Evolutionary conservation across 129 eudicot genomes (phyloP).

Genomic region (Artemisia annua): DNA sequence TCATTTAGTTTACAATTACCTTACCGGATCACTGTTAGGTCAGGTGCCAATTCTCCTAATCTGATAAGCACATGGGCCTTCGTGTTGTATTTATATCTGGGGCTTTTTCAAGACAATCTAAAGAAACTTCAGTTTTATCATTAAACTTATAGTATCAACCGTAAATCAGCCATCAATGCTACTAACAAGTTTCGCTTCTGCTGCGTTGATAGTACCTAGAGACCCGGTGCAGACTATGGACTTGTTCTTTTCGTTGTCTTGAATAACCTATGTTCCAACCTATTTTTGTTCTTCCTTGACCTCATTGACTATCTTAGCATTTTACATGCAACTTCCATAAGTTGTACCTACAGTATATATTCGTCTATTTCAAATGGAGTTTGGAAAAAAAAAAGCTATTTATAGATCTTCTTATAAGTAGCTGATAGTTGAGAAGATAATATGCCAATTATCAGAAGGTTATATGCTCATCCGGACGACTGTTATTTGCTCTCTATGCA

Average conservation of each 20-base stretch:
- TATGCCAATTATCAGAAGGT: too few species aligned
- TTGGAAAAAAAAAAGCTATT: background rate
- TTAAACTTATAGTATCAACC: too few species aligned
- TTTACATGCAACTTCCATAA: background rate
- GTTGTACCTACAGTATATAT: background rate
- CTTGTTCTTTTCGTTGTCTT: background rate
- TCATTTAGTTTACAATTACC: constrained; percentile 4
- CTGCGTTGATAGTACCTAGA: background rate
- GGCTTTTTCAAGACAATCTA: too few species aligned
- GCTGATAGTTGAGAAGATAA: background rate
- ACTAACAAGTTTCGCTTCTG: too few species aligned
- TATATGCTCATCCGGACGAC: too few species aligned
- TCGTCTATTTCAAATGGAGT: background rate
- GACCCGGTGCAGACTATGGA: background rate
- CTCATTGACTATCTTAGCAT: background rate
- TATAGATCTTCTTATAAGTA: background rate
- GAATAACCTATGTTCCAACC: background rate
- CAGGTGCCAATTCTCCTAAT: background rate
- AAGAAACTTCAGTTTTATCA: too few species aligned
- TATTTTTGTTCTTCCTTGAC: background rate
- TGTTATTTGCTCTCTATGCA: too few species aligned
- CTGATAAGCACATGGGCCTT: constrained; percentile 1
- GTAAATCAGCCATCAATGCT: too few species aligned
- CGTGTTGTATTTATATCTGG: background rate
- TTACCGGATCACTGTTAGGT: background rate